Evolutionary conservation across 2,329 filamentous ascomycete genomes (phyloP).

Genomic region (Paraphaeosphaeria minitans): DNA sequence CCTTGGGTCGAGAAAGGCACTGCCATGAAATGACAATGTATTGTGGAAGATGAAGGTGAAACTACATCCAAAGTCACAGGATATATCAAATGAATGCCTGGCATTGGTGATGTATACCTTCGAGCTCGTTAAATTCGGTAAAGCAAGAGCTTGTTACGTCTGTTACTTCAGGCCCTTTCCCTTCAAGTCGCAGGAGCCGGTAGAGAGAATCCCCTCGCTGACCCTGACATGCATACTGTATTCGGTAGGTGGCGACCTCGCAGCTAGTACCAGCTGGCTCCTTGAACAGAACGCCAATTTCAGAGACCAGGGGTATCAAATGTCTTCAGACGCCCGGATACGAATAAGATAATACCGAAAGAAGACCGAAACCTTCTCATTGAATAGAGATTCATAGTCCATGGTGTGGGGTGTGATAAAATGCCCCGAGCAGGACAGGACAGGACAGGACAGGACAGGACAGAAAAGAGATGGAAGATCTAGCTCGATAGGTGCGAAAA

Average conservation of each 20-base stretch:
- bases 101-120: not conserved
- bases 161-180: not conserved
- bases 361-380: not conserved
- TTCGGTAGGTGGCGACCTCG: not conserved
- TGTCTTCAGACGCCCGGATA: constrained; percentile 10
- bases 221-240: not conserved
- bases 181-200: not conserved
- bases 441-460: not conserved
- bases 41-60: not conserved
- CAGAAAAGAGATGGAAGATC: not conserved
- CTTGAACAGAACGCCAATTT: not conserved
- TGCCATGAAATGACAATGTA: too few species aligned
- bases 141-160: not conserved
- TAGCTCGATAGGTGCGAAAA: not conserved
- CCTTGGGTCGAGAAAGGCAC: not conserved
- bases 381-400: not conserved
- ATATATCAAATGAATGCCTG: not conserved
- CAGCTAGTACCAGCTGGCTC: not conserved
- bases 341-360: not conserved
- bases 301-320: constrained; percentile 4
- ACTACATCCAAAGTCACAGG: not conserved
- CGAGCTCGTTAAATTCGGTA: not conserved
- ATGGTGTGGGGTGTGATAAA: not conserved
- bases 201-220: not conserved
- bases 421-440: not conserved